phyloP scores from a whole-genome alignment of 1,284 basidiomycete genomes.

The Cutaneotrichosporon sp. region DNA sequence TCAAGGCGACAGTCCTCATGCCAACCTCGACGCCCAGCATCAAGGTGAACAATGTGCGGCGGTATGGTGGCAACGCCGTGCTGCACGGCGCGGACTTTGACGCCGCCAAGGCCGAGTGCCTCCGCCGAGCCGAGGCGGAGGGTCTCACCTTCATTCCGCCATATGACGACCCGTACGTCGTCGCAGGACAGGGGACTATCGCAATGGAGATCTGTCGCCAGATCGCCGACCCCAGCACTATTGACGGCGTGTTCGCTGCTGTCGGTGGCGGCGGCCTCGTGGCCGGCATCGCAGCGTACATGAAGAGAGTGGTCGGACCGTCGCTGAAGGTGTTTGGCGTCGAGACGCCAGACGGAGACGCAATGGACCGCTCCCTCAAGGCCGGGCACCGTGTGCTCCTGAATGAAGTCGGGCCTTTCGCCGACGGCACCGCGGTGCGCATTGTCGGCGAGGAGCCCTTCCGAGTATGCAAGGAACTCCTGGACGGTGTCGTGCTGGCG shows the following conservation, averaged over 20 bases:
- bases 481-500: constrained; percentile 82
- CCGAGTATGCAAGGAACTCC: constrained; percentile 75
- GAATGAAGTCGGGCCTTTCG: constrained; percentile 89
- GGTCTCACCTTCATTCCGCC: constrained; percentile 90
- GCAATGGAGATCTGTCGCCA: constrained; percentile 93
- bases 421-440: constrained; percentile 98
- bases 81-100: constrained; percentile 92
- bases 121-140: constrained; percentile 69
- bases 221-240: constrained; percentile 62
- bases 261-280: constrained; percentile 92
- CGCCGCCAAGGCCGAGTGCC: constrained; percentile 91
- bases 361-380: constrained; percentile 74
- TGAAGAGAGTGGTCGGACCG: constrained; percentile 88
- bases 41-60: constrained; percentile 89
- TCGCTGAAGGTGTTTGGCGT: constrained; percentile 78
- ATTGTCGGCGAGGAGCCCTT: constrained; percentile 94
- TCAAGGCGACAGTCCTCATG: constrained; percentile 98
- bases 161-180: constrained; percentile 94
- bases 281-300: constrained; percentile 83
- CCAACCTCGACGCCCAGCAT: constrained; percentile 90
- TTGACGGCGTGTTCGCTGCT: constrained; percentile 84
- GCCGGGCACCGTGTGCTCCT: constrained; percentile 76
- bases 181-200: constrained; percentile 94
- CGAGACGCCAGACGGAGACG: constrained; percentile 95
- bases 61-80: constrained; percentile 90